These are phyloP conservation scores for Takakia lepidozioides DNA, from an alignment of 225 moss, liverwort and hornwort genomes.

Conservation along the genomic window DNA sequence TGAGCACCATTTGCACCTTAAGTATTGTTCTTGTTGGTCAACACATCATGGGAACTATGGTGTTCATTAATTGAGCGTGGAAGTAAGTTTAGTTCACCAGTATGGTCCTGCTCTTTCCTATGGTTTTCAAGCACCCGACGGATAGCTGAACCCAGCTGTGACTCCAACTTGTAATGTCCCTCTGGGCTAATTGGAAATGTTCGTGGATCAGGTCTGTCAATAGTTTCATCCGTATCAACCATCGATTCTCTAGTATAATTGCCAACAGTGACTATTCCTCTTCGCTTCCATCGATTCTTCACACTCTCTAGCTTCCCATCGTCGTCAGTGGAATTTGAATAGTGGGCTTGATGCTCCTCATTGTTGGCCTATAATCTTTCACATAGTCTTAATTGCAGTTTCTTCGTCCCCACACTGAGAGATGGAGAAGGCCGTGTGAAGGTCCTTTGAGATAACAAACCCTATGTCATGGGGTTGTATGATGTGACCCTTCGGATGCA, in stretches of 20 bases:
- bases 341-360: constrained; percentile 1
- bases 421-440: constrained; percentile 31
- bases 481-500: constrained; percentile 29
- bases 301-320: constrained; percentile 26
- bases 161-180: constrained; percentile 38
- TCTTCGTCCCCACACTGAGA: constrained; percentile 22
- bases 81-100: neutral
- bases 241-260: constrained; percentile 11
- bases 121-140: neutral
- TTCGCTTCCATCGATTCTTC: constrained; percentile 36
- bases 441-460: constrained; percentile 32
- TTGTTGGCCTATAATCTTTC: constrained; percentile 5
- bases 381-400: neutral
- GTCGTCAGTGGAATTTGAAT: neutral
- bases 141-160: constrained; percentile 26
- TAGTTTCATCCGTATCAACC: neutral
- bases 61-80: constrained; percentile 10
- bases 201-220: neutral
- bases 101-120: no score
- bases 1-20: neutral
- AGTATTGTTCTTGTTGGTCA: neutral
- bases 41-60: neutral
- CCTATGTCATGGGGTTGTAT: constrained; percentile 38
- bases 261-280: constrained; percentile 14
- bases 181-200: constrained; percentile 28